Evolutionary conservation across 164 flowering plant species (phyloP), one percentile per base, ranked within the genome.

Genomic region (Echeveria elegans): DNA sequence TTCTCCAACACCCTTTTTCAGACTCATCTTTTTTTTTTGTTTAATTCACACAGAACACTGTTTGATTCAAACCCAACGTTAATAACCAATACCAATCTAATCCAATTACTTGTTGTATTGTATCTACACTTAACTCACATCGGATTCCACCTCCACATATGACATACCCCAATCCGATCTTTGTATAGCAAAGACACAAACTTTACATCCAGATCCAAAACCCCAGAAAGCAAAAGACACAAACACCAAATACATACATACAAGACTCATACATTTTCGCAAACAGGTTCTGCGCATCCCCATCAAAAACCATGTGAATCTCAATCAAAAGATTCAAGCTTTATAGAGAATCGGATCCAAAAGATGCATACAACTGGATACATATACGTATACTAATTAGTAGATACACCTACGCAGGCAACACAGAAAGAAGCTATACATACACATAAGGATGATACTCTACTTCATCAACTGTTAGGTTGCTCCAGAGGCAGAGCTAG

Each of bases 71-170:
- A 53, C 31, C 60, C 60, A 53, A 53, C 18, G 60, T 53, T 53
- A 8, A 53, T 11, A 53, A 26, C 26, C 60, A 56, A n/a, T n/a
- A n/a, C n/a, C n/a, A 53, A 24, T 53, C 60, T 53, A 53, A 53
- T 14, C 60, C 31, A 53, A 53, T 24, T 21, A 34, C 37, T 56
- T 12, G n/a, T n/a, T n/a, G n/a, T n/a, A n/a, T n/a, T 34, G 37
- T 50, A 1, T 50, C 28, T n/a, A 50, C 56, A 1, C 56, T 50
- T 50, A 53, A 53, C 60, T 53, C 60, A 26, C 60, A 53, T 53
- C 60, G 60, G 60, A 53, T 53, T 53, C 60, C 60, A 53, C 60
- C 60, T 53, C 60, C 60, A 53, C 60, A 26, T n/a, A n/a, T n/a
- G n/a, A n/a, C n/a, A n/a, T 26, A 24, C 28, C 31, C 31, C 31